A percentile compares a stretch with the other conserved stretches of the same genome.
These are phyloP conservation scores for Chlorella sp. DNA, from an alignment of 139 green algal species.

Conservation along the genomic window DNA sequence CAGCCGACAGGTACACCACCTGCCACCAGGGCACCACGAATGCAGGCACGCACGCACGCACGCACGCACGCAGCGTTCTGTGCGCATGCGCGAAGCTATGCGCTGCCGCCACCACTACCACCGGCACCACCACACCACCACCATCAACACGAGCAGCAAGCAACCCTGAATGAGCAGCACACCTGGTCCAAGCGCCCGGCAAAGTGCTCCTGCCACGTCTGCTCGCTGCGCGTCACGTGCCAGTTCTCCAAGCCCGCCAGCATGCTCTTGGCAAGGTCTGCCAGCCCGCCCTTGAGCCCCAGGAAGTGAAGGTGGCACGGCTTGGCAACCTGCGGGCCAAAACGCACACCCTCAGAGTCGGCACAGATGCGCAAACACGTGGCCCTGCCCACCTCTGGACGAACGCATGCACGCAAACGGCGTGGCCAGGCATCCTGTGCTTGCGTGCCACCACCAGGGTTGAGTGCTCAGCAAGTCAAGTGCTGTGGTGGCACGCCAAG, in stretches of 20 bases:
- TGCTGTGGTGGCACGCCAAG: too few species aligned
- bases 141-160: background rate
- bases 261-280: background rate
- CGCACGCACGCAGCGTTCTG: background rate
- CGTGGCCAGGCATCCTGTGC: too few species aligned
- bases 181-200: background rate
- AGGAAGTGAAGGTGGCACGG: background rate
- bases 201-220: background rate
- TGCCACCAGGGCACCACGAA: background rate
- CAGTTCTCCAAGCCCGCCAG: background rate
- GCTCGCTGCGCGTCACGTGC: background rate
- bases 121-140: background rate
- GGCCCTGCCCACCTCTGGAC: too few species aligned
- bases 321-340: background rate
- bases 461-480: too few species aligned
- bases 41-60: background rate
- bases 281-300: background rate
- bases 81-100: background rate
- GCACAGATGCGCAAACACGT: too few species aligned
- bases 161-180: too few species aligned
- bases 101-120: background rate
- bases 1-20: slow-evolving; percentile 82
- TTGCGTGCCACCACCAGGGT: too few species aligned
- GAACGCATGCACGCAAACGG: too few species aligned
- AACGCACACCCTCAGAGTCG: too few species aligned